These are phyloP conservation scores for Pleoardoris graminearum DNA, from an alignment of 2,329 filamentous ascomycete species.

Conservation along the genomic window DNA sequence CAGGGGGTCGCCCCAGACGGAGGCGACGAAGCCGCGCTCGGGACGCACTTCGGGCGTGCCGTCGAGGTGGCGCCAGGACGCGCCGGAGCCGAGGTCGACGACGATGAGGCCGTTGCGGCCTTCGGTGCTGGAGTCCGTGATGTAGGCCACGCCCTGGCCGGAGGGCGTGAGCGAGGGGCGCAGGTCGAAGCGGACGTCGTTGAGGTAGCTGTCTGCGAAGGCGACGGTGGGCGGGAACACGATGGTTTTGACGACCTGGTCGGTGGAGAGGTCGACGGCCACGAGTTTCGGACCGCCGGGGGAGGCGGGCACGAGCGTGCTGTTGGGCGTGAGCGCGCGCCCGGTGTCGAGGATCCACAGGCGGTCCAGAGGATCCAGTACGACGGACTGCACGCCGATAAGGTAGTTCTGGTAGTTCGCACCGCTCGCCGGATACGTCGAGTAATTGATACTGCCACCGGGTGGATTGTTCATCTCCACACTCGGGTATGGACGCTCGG, in stretches of 20 bases:
- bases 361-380: conserved; percentile 55
- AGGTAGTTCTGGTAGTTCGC: conserved; percentile 55
- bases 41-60: conserved; percentile 47
- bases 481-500: conserved; percentile 53
- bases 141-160: conserved; percentile 56
- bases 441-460: conserved; percentile 56
- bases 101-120: conserved; percentile 57
- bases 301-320: conserved; percentile 50
- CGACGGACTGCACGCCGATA: conserved; percentile 57
- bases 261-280: conserved; percentile 51
- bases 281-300: conserved; percentile 58
- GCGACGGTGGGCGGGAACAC: conserved; percentile 54
- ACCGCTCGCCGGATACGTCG: conserved; percentile 50
- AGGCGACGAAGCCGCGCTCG: conserved; percentile 52
- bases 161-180: conserved; percentile 45
- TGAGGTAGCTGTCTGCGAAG: conserved; percentile 55
- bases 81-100: conserved; percentile 53
- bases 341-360: conserved; percentile 61
- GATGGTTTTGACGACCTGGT: conserved; percentile 56
- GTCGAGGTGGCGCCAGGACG: conserved; percentile 56
- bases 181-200: conserved; percentile 60
- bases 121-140: conserved; percentile 55
- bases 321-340: conserved; percentile 48
- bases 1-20: conserved; percentile 53
- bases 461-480: conserved; percentile 50